Conservation (phyloP, 805 yeast genomes). For the Nadsonia fulvescens region DNA sequence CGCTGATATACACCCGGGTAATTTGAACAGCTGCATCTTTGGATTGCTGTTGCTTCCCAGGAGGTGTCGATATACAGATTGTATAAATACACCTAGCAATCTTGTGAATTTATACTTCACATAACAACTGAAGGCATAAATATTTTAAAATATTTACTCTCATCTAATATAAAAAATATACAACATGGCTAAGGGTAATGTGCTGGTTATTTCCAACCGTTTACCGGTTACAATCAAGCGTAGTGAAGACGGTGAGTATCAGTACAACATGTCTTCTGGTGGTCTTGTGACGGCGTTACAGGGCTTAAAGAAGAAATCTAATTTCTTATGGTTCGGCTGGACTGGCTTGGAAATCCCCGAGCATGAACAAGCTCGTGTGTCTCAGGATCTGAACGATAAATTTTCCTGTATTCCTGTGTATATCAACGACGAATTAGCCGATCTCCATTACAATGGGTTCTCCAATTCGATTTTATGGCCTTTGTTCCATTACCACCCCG, state of each 20-base stretch:
- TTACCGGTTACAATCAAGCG: slow-evolving; percentile 84
- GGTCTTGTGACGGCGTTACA: slow-evolving; percentile 93
- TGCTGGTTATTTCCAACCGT: slow-evolving; percentile 83
- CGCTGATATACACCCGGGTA: too few species aligned
- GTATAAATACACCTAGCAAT: too few species aligned
- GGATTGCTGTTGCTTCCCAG: too few species aligned
- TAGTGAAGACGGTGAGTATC: slow-evolving; percentile 42
- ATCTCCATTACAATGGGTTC: slow-evolving; percentile 91
- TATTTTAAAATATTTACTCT: too few species aligned
- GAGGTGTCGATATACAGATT: too few species aligned
- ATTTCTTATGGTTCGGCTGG: slow-evolving; percentile 98
- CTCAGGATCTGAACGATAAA: slow-evolving; percentile 48
- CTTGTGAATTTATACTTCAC: too few species aligned
- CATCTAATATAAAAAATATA: too few species aligned
- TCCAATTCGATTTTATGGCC: slow-evolving; percentile 95
- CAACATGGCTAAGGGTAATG: slow-evolving; percentile 37
- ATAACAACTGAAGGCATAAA: too few species aligned
- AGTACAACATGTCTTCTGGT: slow-evolving; percentile 87
- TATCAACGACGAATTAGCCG: slow-evolving; percentile 77
- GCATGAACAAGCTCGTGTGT: slow-evolving; percentile 50
- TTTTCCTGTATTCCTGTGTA: slow-evolving; percentile 86
- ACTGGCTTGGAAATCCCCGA: slow-evolving; percentile 81
- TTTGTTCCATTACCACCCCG: slow-evolving; percentile 94
- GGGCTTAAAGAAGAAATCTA: slow-evolving; percentile 66
- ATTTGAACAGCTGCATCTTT: too few species aligned